A percentile compares a stretch with the other conserved stretches of the same genome.
phyloP scores from a whole-genome alignment of 2,329 filamentous ascomycete genomes.

The Colletotrichum sp. region DNA sequence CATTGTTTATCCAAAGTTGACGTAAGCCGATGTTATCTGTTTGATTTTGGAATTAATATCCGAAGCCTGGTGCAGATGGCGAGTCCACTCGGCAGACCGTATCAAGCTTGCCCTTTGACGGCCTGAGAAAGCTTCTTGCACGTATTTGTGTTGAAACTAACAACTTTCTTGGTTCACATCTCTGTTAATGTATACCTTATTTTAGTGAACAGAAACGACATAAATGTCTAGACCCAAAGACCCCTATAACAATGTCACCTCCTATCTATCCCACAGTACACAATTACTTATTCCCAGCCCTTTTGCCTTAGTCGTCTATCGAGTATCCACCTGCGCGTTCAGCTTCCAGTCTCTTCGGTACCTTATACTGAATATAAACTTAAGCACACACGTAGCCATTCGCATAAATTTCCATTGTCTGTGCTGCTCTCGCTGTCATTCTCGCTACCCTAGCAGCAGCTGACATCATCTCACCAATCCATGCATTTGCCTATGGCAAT shows the following conservation, averaged over 20 bases:
- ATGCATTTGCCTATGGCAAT: accelerated
- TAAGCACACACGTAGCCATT: accelerated
- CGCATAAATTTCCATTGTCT: not conserved
- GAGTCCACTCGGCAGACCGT: accelerated
- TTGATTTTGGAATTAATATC: not conserved
- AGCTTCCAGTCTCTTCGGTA: not conserved
- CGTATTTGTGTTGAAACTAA: too few relatives aligned
- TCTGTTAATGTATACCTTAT: not conserved
- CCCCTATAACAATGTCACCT: not conserved
- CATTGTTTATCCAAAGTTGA: accelerated
- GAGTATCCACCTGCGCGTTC: accelerated
- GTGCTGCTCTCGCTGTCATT: not conserved
- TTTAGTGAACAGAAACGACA: not conserved
- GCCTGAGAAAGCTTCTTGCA: too few relatives aligned
- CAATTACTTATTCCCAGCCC: not conserved
- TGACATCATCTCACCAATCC: not conserved
- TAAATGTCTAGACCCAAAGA: not conserved
- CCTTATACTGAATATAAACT: not conserved
- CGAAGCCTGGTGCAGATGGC: accelerated
- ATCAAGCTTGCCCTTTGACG: not conserved
- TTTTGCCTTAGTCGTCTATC: accelerated
- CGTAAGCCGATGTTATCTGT: accelerated
- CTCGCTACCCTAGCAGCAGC: not conserved
- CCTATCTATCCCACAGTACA: not conserved
- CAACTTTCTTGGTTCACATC: not conserved